Conservation (phyloP, 352 stramenopile genomes). For the Pythium monospermum region DNA sequence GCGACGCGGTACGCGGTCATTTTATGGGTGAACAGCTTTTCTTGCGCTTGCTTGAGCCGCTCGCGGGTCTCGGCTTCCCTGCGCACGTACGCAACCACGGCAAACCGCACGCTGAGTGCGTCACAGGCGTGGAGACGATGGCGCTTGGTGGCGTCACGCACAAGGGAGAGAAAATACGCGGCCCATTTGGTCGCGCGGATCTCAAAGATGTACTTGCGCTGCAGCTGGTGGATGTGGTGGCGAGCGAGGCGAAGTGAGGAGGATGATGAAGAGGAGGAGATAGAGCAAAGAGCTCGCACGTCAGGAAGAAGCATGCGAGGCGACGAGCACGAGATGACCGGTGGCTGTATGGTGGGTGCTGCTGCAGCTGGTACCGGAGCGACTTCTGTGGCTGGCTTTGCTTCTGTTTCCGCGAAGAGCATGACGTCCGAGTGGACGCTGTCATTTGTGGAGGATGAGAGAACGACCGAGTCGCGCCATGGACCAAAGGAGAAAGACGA, state of each 20-base stretch:
- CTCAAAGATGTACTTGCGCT: conserved; percentile 60
- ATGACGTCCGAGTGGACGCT: not conserved
- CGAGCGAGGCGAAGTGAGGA: conserved; percentile 21
- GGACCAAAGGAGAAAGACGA: conserved; percentile 21
- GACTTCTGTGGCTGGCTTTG: too few species aligned
- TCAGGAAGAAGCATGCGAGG: conserved; percentile 43
- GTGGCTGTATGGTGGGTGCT: too few species aligned
- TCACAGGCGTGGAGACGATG: conserved; percentile 26
- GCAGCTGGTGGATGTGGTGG: conserved; percentile 30
- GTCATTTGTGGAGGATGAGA: not conserved
- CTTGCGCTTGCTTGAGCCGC: conserved; percentile 35
- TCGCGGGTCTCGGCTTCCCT: conserved; percentile 38
- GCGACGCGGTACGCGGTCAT: conserved; percentile 84
- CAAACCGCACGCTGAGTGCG: conserved; percentile 57
- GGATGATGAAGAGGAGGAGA: conserved; percentile 15
- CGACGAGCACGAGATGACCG: conserved; percentile 23
- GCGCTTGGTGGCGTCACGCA: conserved; percentile 29
- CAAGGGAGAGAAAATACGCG: conserved; percentile 64
- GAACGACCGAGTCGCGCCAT: conserved; percentile 13
- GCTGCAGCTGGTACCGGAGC: too few species aligned
- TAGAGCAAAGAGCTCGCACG: conserved; percentile 31
- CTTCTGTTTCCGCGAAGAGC: too few species aligned
- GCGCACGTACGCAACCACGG: conserved; percentile 50
- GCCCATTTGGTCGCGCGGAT: conserved; percentile 78
- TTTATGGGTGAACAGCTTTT: conserved; percentile 61